These are phyloP conservation scores for Cardiosporidium cionae DNA, from an alignment of 169 alveolate species.

Conservation along the genomic window DNA sequence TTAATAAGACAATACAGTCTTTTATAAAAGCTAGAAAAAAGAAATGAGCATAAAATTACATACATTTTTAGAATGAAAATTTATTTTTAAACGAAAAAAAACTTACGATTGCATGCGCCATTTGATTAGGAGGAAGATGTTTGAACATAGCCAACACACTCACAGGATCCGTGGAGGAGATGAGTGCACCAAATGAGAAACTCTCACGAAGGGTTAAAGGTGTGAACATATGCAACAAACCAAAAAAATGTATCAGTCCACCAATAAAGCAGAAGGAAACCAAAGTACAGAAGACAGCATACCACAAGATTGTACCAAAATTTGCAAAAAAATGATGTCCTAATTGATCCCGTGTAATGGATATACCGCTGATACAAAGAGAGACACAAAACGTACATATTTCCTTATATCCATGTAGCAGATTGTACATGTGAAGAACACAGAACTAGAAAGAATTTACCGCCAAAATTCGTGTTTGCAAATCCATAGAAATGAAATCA, in stretches of 20 bases:
- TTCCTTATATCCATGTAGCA: neutral
- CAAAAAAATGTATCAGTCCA: slow-evolving; percentile 1
- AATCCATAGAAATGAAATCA: too few species aligned
- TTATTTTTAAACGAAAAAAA: neutral
- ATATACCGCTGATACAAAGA: slow-evolving; percentile 11
- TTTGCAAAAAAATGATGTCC: slow-evolving; percentile 14
- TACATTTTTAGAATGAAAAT: too few species aligned
- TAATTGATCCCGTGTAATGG: slow-evolving; percentile 4
- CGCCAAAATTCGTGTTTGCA: neutral
- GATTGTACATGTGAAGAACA: neutral
- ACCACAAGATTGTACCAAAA: slow-evolving; percentile 39
- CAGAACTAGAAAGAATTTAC: neutral
- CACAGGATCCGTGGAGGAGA: slow-evolving; percentile 39
- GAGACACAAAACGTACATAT: neutral
- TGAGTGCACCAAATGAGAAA: slow-evolving; percentile 35
- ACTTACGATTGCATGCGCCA: slow-evolving; percentile 18
- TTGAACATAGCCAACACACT: slow-evolving; percentile 29
- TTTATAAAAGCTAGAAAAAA: too few species aligned
- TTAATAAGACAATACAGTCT: too few species aligned
- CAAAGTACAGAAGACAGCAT: slow-evolving; percentile 20
- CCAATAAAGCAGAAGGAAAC: slow-evolving; percentile 16
- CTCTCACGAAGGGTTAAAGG: slow-evolving; percentile 25
- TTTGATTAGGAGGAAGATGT: slow-evolving; percentile 10
- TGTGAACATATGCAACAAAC: neutral
- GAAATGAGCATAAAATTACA: too few species aligned